Evolutionary conservation across 140 eudicot genomes (phyloP), one percentile per base, ranked within the genome.

Genomic region (Senecio squalidus): DNA sequence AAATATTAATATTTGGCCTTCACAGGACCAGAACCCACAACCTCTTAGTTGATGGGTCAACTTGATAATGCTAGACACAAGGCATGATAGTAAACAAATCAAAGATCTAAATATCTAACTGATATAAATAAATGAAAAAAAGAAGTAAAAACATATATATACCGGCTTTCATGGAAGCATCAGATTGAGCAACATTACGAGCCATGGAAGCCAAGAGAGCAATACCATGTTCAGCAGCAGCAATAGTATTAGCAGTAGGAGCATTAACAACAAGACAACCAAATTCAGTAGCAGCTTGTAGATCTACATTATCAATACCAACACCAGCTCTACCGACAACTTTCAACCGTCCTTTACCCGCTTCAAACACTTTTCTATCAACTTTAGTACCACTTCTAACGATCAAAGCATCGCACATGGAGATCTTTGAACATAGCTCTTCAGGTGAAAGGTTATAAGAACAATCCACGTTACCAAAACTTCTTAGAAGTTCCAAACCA

Each of bases 281-380:
- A n/a, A 69, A 71, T 65, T 85, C 95, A 16, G 95, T 85, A 15
- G 95, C 95, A 9, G 95, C 95, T 27, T 85, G 90, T 56, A 85
- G 82, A 82, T 85, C 95, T 25, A 85, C 95, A 68, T 85, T 85
- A 29, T 85, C 95, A 5, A 85, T 85, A 8, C 95, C 95, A 2
- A 85, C 95, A 0, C 95, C 95, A n/a, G 95, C 95, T 39, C 95
- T 72, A 8, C 95, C 95, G 0, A 85, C 95, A 1, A 85, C 95
- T 86, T 85, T 85, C 52, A 85, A 71, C 26, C 79, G 77, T 17
- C 95, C 95, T 29, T 76, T 76, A 7, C 86, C 81, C 1, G 95
- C 84, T 68, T 85, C 90, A 9, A 85, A 85, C 25, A 85, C 80
- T 69, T 67, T 63, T 6, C 95, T 79, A 25, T 73, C 78, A 24